Evolutionary conservation across 2,329 filamentous ascomycete species (phyloP).

Genomic region (Thermothelomyces thermophilus): DNA sequence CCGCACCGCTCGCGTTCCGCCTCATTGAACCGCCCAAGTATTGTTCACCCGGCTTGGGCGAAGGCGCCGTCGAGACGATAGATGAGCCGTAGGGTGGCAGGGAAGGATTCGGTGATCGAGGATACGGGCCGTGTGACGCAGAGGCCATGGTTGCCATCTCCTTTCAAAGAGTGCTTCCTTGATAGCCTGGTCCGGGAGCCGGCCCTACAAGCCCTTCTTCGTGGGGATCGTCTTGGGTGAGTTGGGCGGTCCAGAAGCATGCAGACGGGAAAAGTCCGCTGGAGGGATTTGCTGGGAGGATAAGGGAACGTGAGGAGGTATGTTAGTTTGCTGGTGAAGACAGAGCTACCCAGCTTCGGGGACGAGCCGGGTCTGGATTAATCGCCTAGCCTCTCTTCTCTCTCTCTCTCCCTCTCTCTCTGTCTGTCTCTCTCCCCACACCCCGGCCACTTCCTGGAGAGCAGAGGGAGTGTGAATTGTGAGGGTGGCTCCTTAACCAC

Average conservation of each 20-base stretch:
- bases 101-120: slow-evolving; percentile 56
- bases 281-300: slow-evolving; percentile 7
- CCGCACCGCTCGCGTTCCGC: slow-evolving; percentile 26
- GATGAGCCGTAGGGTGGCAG: slow-evolving; percentile 59
- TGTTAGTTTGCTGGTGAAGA: no score
- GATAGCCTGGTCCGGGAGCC: slow-evolving; percentile 30
- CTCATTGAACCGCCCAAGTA: slow-evolving; percentile 49
- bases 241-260: slow-evolving; percentile 36
- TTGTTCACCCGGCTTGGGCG: slow-evolving; percentile 48
- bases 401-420: no score
- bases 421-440: slow-evolving; percentile 4
- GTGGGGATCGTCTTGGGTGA: slow-evolving; percentile 33
- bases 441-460: slow-evolving; percentile 8
- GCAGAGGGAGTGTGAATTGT: neutral
- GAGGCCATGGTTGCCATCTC: slow-evolving; percentile 45
- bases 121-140: slow-evolving; percentile 50
- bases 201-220: slow-evolving; percentile 35
- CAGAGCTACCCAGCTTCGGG: neutral
- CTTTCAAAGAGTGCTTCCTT: slow-evolving; percentile 29
- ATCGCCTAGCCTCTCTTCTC: no score
- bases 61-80: slow-evolving; percentile 55
- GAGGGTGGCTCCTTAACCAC: slow-evolving; percentile 1
- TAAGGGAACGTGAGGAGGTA: slow-evolving; percentile 10
- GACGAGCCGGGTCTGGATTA: no score
- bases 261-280: slow-evolving; percentile 26